Evolutionary conservation across 805 yeast species (phyloP).

Genomic region (Yamadazyma laniorum): DNA sequence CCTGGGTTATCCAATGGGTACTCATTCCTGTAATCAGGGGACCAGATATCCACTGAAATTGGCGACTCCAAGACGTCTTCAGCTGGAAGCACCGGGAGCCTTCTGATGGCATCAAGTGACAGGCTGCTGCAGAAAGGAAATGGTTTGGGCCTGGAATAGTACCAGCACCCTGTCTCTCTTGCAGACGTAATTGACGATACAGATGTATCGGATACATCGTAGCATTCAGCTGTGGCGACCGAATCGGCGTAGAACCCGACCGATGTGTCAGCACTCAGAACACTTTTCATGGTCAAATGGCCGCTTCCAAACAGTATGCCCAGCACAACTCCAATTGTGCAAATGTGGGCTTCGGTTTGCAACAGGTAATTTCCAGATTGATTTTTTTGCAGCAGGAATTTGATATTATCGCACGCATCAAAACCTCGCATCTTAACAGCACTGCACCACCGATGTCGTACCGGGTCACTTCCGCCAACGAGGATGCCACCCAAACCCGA

Average conservation of each 20-base stretch:
- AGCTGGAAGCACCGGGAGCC: background rate
- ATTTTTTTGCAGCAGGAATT: background rate
- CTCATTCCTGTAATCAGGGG: constrained; percentile 10
- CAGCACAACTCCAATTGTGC: no score
- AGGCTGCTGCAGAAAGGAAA: background rate
- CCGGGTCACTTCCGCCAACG: no score
- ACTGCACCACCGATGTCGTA: no score
- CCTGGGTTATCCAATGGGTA: constrained; percentile 1
- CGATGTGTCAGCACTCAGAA: no score
- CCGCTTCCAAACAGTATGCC: no score
- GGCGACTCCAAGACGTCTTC: constrained; percentile 6
- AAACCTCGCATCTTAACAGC: no score
- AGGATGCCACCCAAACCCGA: no score
- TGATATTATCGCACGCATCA: no score
- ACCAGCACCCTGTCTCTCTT: background rate
- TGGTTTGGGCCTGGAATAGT: background rate
- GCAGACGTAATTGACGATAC: background rate
- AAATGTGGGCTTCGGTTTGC: no score
- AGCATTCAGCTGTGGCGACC: no score
- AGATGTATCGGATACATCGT: background rate
- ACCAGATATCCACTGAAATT: constrained; percentile 19
- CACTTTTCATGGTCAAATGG: no score
- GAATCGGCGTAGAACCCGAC: no score
- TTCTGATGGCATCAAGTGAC: constrained; percentile 1
- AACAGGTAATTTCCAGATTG: background rate